A percentile compares a stretch with the other conserved stretches of the same genome.
Evolutionary conservation across 208 protist genomes (phyloP).

Genomic region (Wallacemonas rigidus): DNA sequence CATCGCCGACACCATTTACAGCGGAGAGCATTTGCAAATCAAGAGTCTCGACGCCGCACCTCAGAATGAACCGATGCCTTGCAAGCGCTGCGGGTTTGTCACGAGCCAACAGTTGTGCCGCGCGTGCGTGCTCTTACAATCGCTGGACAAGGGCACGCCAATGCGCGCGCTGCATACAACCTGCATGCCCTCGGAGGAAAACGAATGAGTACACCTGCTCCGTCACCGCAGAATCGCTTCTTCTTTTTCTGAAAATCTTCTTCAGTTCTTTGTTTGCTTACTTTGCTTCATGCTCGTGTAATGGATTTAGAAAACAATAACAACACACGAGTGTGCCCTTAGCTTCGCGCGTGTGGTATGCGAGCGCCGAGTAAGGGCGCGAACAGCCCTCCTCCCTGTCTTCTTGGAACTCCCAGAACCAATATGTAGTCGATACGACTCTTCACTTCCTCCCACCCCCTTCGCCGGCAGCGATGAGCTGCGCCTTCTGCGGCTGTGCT

Average conservation of each 20-base stretch:
- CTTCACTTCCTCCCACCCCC: background rate
- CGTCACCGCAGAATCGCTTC: background rate
- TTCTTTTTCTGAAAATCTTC: background rate
- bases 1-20: constrained; percentile 93
- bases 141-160: constrained; percentile 73
- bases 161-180: constrained; percentile 38
- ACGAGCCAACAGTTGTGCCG: constrained; percentile 92
- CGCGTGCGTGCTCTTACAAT: constrained; percentile 93
- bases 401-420: too few relatives aligned
- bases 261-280: background rate
- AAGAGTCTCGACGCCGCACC: constrained; percentile 46
- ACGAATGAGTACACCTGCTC: background rate
- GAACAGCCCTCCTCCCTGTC: too few relatives aligned
- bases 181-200: background rate
- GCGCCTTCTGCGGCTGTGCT: too few relatives aligned
- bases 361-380: too few relatives aligned
- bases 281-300: background rate
- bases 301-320: too few relatives aligned
- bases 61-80: constrained; percentile 58
- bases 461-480: background rate
- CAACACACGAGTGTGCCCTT: too few relatives aligned
- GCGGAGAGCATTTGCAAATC: constrained; percentile 81
- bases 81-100: constrained; percentile 90
- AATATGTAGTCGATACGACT: too few relatives aligned
- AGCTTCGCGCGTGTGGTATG: too few relatives aligned